phyloP scores from a whole-genome alignment of 352 stramenopile species.

The Globisporangium apiculatum region DNA sequence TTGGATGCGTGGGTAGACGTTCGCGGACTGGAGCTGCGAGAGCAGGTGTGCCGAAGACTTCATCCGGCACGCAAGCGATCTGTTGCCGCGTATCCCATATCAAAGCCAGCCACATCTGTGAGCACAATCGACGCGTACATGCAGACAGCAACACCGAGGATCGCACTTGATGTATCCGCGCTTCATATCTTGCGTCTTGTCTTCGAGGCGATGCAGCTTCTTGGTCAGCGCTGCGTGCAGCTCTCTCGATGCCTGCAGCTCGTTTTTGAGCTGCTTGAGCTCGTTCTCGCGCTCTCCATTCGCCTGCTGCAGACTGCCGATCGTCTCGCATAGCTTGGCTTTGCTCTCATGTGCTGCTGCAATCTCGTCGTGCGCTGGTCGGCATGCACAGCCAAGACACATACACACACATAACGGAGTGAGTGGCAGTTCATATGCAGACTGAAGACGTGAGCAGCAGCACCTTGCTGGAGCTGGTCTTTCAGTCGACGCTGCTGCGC shows the following conservation, averaged over 20 bases:
- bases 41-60: slow-evolving; percentile 48
- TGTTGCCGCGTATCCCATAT: slow-evolving; percentile 7
- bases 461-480: slow-evolving; percentile 48
- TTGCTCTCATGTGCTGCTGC: slow-evolving; percentile 31
- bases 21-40: slow-evolving; percentile 27
- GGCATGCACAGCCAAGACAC: neutral
- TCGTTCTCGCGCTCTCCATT: slow-evolving; percentile 39
- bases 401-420: neutral
- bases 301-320: slow-evolving; percentile 43
- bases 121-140: too few species aligned
- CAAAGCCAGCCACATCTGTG: neutral
- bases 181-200: slow-evolving; percentile 31
- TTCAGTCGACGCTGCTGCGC: slow-evolving; percentile 48
- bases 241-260: slow-evolving; percentile 41
- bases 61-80: slow-evolving; percentile 47
- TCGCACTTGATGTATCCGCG: slow-evolving; percentile 47
- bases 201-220: slow-evolving; percentile 38
- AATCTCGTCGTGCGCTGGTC: slow-evolving; percentile 52
- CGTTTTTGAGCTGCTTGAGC: slow-evolving; percentile 30
- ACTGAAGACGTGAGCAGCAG: neutral
- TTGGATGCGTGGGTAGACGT: slow-evolving; percentile 13
- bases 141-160: too few species aligned
- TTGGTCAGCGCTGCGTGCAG: slow-evolving; percentile 31
- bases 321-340: slow-evolving; percentile 46
- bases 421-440: neutral